Evolutionary conservation across 163 green algal species (phyloP), one percentile per base, ranked within the genome.

Genomic region (Scenedesmus sp.): DNA sequence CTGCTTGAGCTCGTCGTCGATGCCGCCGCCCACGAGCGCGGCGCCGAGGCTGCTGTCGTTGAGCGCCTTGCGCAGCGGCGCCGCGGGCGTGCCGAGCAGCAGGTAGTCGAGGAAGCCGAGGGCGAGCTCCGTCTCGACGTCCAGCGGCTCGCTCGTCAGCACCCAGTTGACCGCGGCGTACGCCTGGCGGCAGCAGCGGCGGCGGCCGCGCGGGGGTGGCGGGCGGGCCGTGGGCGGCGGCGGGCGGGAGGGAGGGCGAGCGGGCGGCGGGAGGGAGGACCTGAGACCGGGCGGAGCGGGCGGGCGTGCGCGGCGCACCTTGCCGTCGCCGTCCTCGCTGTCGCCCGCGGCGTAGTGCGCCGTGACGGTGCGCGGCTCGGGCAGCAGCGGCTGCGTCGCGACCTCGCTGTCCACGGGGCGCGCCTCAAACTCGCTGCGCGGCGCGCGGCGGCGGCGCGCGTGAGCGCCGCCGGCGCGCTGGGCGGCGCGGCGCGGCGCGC

Each of bases 51-150:
- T 93, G 39, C 81, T 93, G 78, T 99, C 95, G 63, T 94, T 97
- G 9, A 99, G 88, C 24, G 92, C 93, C 87, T 97, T 96, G 67
- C 93, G 86, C 84, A 99, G 91, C 3, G 96, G 95, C 0, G 94
- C 84, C 1, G 94, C 95, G 45, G 84, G 71, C 18, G 95, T 98
- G 84, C 95, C 96, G 71, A 98, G 87, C 84, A 99, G 80, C 24
- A 99, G 90, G 86, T 97, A 95, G 88, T 99, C 94, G 45, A 99
- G 89, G 90, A 99, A 98, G 58, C 88, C 90, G 53, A 98, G 85
- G 26, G 92, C 93, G 66, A 94, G 81, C 85, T 97, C 91, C 2
- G 95, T 97, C 87, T 99, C 92, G 39, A 97, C 83, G 60, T 97
- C 92, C 51, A 99, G 88, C 1, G 72, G 85, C 45, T 96, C 86